A percentile compares a stretch with the other conserved stretches of the same genome.
Evolutionary conservation across 768 basidiomycete genomes (phyloP).

Genomic region (Tricholoma matsutake): DNA sequence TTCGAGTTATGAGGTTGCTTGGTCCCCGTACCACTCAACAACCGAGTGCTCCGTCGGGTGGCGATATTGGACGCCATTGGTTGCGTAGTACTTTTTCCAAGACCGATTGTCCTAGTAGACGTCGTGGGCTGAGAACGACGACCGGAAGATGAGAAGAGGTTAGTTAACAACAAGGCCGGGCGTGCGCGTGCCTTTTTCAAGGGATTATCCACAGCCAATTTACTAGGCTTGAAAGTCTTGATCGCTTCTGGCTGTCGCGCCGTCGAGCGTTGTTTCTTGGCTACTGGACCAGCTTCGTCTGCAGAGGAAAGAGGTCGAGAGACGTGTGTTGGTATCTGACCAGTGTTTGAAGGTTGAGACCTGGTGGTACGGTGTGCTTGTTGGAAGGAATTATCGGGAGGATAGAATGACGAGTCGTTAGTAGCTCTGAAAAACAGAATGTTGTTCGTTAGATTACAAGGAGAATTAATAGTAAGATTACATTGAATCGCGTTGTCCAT

Average conservation of each 20-base stretch:
- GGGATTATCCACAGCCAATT: conserved; percentile 64
- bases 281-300: conserved; percentile 76
- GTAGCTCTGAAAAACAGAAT: conserved; percentile 40
- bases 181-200: conserved; percentile 90
- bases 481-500: conserved; percentile 62
- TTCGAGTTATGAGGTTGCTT: conserved; percentile 52
- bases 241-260: conserved; percentile 48
- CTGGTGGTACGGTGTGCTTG: conserved; percentile 46
- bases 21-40: conserved; percentile 53
- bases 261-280: conserved; percentile 71
- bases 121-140: conserved; percentile 73
- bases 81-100: conserved; percentile 51
- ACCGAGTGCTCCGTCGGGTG: conserved; percentile 71
- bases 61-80: conserved; percentile 39
- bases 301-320: conserved; percentile 77
- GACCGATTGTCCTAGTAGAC: conserved; percentile 56
- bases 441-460: conserved; percentile 13
- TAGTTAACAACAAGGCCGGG: conserved; percentile 84
- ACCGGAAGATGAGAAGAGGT: conserved; percentile 84
- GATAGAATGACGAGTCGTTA: conserved; percentile 52
- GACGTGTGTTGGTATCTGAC: conserved; percentile 45
- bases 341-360: conserved; percentile 38
- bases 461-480: conserved; percentile 29
- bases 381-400: conserved; percentile 54
- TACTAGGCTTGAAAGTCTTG: conserved; percentile 52